These are phyloP conservation scores for Plasmopara halstedii DNA, from an alignment of 352 stramenopile genomes.

Conservation along the genomic window DNA sequence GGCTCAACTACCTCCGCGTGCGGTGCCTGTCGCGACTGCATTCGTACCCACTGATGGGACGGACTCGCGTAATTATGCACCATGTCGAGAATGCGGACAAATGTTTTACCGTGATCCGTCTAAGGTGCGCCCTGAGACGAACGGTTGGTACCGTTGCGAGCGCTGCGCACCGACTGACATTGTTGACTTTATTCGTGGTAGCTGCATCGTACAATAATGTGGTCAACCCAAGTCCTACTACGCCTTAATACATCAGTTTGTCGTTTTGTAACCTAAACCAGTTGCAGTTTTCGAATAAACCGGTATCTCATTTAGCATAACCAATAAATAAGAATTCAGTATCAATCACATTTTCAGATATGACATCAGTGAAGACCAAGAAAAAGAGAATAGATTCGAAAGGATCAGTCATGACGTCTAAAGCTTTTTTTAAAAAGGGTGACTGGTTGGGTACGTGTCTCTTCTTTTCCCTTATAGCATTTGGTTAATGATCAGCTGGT, in stretches of 20 bases:
- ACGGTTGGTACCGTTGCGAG: constrained; percentile 60
- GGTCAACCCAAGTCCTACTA: too few species aligned
- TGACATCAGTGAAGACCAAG: background rate
- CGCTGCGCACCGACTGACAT: constrained; percentile 46
- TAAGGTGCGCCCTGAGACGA: constrained; percentile 50
- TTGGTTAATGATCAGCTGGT: background rate
- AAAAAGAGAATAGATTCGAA: background rate
- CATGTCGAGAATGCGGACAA: constrained; percentile 53
- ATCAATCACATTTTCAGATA: too few species aligned
- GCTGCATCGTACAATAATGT: constrained; percentile 49
- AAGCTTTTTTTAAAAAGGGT: constrained; percentile 11
- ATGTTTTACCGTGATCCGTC: constrained; percentile 53
- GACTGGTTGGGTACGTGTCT: constrained; percentile 22
- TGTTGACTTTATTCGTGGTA: constrained; percentile 39
- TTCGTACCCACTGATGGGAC: constrained; percentile 32
- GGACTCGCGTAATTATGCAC: constrained; percentile 27
- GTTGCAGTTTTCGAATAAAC: too few species aligned
- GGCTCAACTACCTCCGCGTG: constrained; percentile 8
- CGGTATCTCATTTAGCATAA: too few species aligned
- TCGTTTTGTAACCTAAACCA: too few species aligned
- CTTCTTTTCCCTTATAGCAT: background rate
- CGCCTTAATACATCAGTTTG: too few species aligned
- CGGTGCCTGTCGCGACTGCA: constrained; percentile 19
- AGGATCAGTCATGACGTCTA: background rate
- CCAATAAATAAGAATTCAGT: too few species aligned